Evolutionary conservation across 495 filamentous ascomycete genomes (phyloP), one percentile per base, ranked within the genome.

Genomic region (Hypoxylon perforatum): DNA sequence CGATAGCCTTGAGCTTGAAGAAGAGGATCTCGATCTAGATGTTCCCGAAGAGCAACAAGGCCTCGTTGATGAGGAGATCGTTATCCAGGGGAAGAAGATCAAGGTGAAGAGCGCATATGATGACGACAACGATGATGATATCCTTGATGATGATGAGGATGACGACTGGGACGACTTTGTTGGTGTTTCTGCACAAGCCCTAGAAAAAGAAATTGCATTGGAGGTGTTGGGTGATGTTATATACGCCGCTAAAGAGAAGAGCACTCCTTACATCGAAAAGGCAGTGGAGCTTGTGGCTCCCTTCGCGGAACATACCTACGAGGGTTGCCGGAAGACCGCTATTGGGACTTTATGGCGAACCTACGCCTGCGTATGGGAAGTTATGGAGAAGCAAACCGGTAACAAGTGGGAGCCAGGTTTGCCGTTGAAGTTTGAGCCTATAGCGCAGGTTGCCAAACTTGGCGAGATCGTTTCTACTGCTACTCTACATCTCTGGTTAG

Each of bases 201-300:
- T 97, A 59, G 95, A 99, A 82, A 97, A 99, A 78, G 95, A 99
- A 79, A 96, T 98, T 60, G 95, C 96, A 42, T 85, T 96, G 41
- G 95, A 99, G 78, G 93, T 97, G 12, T 82, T 97, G 41, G 95
- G 94, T 53, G 95, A 99, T 71, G 85, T 99, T 28, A 87, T 99
- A 67, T 91, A 91, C 38, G 86, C 96, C 78, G 91, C 92, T 42
- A 94, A 95, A 12, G 68, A 76, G 58, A 68, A 73, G 57, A 73
- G 72, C 35, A 48, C 70, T 11, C 70, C 72, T 11, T 97, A 94
- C 77, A 89, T 98, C 57, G 88, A 97, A 80, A 92, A 91, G 84
- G 92, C 93, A 10, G 84, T 99, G 53, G 91, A 94, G 80, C 85
- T 86, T 61, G 85, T 95, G 30, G 82, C 92, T 35, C 87, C 87